These are phyloP conservation scores for Chernovozyma aurita DNA, from an alignment of 1,139 yeast genomes.

Conservation along the genomic window DNA sequence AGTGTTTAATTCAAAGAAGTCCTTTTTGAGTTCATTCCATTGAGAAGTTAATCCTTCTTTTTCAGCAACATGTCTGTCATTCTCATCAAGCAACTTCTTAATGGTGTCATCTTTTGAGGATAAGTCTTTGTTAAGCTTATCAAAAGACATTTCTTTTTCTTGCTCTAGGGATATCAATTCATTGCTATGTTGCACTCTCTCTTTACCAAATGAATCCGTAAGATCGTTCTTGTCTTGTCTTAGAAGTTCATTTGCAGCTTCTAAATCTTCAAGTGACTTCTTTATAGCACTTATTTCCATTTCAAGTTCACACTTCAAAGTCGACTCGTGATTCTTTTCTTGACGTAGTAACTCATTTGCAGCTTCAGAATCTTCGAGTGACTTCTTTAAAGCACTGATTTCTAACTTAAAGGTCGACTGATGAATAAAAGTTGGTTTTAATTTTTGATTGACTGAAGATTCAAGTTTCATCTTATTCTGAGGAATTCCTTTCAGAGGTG, in stretches of 20 bases:
- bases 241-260: constrained; percentile 11
- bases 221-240: constrained; percentile 6
- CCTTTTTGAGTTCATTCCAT: constrained; percentile 13
- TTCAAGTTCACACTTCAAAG: no score
- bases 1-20: constrained; percentile 12
- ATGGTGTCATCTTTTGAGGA: neutral
- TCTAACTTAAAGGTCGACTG: no score
- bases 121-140: neutral
- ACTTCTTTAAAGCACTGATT: no score
- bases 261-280: constrained; percentile 11
- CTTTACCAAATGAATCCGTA: neutral
- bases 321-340: no score
- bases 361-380: no score
- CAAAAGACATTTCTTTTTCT: neutral
- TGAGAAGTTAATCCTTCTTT: constrained; percentile 10
- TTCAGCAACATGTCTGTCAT: constrained; percentile 7
- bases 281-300: no score
- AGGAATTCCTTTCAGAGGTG: no score
- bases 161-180: neutral
- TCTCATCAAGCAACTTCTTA: constrained; percentile 3
- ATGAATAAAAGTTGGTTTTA: no score
- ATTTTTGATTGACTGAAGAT: no score
- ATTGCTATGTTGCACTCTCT: neutral
- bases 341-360: no score
- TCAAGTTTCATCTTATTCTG: no score